Evolutionary conservation across 2,329 filamentous ascomycete species (phyloP).

Genomic region (Exophiala bonariae): DNA sequence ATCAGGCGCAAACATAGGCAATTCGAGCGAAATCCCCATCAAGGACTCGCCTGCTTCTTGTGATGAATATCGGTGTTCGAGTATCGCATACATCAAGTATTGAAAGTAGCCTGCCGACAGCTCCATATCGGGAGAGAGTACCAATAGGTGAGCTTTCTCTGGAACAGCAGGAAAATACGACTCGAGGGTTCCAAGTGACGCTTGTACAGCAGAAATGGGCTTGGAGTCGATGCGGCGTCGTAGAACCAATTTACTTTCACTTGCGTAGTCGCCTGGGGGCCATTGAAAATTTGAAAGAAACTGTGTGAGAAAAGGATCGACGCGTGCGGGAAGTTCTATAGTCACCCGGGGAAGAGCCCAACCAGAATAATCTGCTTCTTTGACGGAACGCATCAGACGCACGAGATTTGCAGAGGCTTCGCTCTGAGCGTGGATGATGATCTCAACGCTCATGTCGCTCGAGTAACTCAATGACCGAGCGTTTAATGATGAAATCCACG

Average conservation of each 20-base stretch:
- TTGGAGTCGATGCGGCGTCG: conserved; percentile 69
- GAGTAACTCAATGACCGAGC: conserved; percentile 58
- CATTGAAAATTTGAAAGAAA: conserved; percentile 68
- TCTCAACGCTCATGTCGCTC: conserved; percentile 76
- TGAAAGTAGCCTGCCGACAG: conserved; percentile 81
- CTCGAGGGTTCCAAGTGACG: conserved; percentile 75
- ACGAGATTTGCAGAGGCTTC: conserved; percentile 28
- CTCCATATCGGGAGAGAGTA: conserved; percentile 79
- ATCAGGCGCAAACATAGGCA: conserved; percentile 58
- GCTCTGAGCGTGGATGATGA: conserved; percentile 70
- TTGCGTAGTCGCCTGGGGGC: conserved; percentile 57
- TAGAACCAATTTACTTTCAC: conserved; percentile 60
- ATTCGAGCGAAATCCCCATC: conserved; percentile 76
- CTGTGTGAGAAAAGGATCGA: conserved; percentile 64
- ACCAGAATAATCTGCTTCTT: conserved; percentile 72
- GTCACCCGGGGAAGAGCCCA: conserved; percentile 72
- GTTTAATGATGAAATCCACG: conserved; percentile 67
- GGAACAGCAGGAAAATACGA: conserved; percentile 77
- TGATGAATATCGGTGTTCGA: conserved; percentile 74
- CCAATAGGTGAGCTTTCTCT: conserved; percentile 70
- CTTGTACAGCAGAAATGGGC: conserved; percentile 65
- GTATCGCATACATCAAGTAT: conserved; percentile 74
- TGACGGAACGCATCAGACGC: conserved; percentile 74
- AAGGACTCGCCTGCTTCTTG: conserved; percentile 53
- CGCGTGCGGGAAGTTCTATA: conserved; percentile 73